Evolutionary conservation across 208 protist species (phyloP).

Genomic region (Leishmania gerbilli): DNA sequence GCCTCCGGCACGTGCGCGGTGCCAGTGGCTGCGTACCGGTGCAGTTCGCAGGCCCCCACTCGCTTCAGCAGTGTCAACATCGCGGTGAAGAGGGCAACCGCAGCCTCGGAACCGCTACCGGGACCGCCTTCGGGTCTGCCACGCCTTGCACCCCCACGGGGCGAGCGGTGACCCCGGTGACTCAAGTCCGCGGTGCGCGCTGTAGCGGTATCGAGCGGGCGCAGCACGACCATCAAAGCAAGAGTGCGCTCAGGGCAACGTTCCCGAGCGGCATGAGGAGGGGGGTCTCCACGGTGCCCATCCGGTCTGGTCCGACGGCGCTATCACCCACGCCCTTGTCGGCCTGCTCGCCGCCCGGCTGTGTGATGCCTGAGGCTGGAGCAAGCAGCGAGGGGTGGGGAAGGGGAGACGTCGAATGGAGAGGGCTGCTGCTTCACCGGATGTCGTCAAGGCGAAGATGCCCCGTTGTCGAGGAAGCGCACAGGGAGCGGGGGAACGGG

Average conservation of each 20-base stretch:
- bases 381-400: background rate
- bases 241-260: background rate
- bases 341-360: background rate
- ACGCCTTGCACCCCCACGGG: slow-evolving; percentile 7
- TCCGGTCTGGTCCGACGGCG: background rate
- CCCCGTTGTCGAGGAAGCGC: background rate
- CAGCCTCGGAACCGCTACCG: background rate
- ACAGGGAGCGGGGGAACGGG: too few relatives aligned
- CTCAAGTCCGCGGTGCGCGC: slow-evolving; percentile 13
- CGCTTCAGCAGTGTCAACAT: background rate
- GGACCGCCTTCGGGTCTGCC: slow-evolving; percentile 7
- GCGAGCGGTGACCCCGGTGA: background rate
- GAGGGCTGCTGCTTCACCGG: background rate
- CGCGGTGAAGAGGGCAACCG: background rate
- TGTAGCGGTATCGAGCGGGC: slow-evolving; percentile 13
- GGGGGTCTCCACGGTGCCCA: background rate
- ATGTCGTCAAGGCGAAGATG: background rate
- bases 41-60: background rate
- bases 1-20: slow-evolving; percentile 9
- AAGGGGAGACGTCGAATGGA: background rate
- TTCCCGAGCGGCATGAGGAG: slow-evolving; percentile 1
- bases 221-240: background rate
- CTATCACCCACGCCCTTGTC: background rate
- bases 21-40: background rate
- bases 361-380: background rate